Evolutionary conservation across 768 basidiomycete species (phyloP), one percentile per base, ranked within the genome.

Genomic region (Megacollybia marginata): DNA sequence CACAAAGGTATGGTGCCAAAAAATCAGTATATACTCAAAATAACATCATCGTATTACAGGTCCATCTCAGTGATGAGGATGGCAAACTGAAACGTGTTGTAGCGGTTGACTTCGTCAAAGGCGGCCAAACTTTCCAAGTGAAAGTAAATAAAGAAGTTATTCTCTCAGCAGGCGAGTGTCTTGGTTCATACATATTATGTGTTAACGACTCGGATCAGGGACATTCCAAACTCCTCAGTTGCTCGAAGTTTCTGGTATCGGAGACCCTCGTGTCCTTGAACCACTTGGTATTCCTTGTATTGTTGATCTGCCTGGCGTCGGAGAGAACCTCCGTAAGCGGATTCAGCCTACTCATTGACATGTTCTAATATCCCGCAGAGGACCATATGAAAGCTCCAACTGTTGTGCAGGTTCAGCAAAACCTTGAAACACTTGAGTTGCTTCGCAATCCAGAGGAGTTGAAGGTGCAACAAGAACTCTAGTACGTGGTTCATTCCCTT

Each of bases 161-260:
- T 44, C 59, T 79, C 7, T 64, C 64, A 20, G 67, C 70, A 9
- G 72, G 70, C 60, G 60, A 53, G 42, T 44, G 16, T 23, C 6
- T 23, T 11, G 18, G 13, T 8, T 12, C n/a, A 18, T 18, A 9
- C 19, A 5, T 31, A 42, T 42, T 20, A 15, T 33, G 42, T 31
- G 10, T 6, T 42, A 9, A 23, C 20, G 12, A 13, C 35, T 43
- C 13, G 12, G 20, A n/a, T 23, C 9, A 50, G 63, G 64, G 7
- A 48, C 74, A 1, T 53, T 77, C 23, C 68, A 72, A 49, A 68
- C 70, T 0, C 67, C 75, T 5, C 72, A 78, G 52, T 59, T 81
- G 11, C 70, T 81, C 2, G 74, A 80, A 54, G 60, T 79, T 4
- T 77, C 76, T 11, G 79, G 79, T 19, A 71, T 82, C 48, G 79